Evolutionary conservation across 257 asterid species (phyloP).

Genomic region (Nyctanthes arbortristis): DNA sequence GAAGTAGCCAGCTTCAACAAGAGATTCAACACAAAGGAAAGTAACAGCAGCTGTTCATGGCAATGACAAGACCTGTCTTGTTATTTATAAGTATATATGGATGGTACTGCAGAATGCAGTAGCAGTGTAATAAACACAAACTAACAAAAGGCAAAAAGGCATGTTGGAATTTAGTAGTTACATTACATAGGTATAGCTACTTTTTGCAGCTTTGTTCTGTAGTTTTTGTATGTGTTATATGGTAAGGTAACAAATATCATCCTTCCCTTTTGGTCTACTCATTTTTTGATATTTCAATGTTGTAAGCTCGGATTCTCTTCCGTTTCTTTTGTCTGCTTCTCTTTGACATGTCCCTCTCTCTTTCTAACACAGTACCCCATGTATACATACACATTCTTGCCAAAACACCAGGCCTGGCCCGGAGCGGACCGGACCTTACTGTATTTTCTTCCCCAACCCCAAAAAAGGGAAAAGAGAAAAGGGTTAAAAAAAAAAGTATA

Average conservation of each 20-base stretch:
- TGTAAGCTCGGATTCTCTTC: not conserved
- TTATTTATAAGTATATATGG: no score
- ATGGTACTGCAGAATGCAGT: slow-evolving; percentile 27
- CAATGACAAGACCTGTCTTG: slow-evolving; percentile 45
- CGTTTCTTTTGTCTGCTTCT: not conserved
- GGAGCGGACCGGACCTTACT: no score
- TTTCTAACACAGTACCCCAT: slow-evolving; percentile 27
- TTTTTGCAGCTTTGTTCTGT: not conserved
- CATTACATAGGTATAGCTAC: not conserved
- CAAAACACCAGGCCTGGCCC: no score
- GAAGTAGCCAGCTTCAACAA: no score
- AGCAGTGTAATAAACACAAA: not conserved
- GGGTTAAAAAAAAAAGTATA: no score
- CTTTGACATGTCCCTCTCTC: not conserved
- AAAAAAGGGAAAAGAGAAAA: no score
- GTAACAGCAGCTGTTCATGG: slow-evolving; percentile 27
- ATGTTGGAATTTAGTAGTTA: not conserved
- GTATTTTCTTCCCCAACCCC: no score
- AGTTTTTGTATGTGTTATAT: not conserved
- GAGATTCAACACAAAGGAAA: no score
- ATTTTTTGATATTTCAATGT: not conserved
- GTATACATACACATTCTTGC: slow-evolving; percentile 18
- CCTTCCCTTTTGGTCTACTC: not conserved
- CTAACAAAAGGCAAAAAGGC: not conserved
- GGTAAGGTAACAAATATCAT: no score